Evolutionary conservation across 2,329 filamentous ascomycete genomes (phyloP).

Genomic region (Aspergillus tubingensis): DNA sequence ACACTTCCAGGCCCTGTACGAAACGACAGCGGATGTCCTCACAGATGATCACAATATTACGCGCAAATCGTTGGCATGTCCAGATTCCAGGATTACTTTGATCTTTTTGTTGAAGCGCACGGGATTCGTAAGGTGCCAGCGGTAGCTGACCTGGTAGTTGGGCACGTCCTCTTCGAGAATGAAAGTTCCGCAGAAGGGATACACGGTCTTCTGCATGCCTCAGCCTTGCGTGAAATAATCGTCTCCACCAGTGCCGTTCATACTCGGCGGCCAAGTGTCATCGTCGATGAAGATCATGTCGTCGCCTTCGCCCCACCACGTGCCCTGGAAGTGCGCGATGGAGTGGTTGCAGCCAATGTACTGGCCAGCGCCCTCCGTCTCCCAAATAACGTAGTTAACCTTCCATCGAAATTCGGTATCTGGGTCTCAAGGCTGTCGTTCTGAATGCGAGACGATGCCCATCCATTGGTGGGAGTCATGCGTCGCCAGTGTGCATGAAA

Average conservation of each 20-base stretch:
- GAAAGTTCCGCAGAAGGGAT: no score
- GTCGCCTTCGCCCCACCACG: slow-evolving; percentile 41
- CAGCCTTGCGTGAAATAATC: slow-evolving; percentile 40
- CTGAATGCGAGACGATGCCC: slow-evolving; percentile 4
- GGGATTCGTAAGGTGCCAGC: slow-evolving; percentile 38
- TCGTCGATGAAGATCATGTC: slow-evolving; percentile 42
- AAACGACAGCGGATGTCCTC: no score
- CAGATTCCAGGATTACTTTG: background rate
- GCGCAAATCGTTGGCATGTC: no score
- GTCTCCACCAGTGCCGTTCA: slow-evolving; percentile 39
- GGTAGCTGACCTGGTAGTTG: slow-evolving; percentile 35
- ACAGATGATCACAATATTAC: no score
- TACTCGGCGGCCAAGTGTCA: slow-evolving; percentile 37
- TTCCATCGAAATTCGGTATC: no score
- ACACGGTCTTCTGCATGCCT: slow-evolving; percentile 39
- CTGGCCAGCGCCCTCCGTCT: slow-evolving; percentile 33
- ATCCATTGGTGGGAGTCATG: slow-evolving; percentile 33
- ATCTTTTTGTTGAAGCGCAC: slow-evolving; percentile 30
- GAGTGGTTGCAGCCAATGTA: slow-evolving; percentile 40
- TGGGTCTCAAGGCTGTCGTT: no score
- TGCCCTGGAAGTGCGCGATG: slow-evolving; percentile 36
- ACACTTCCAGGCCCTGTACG: no score
- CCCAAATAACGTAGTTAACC: slow-evolving; percentile 33
- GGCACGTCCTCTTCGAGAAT: slow-evolving; percentile 29
- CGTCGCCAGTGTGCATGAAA: slow-evolving; percentile 40